Evolutionary conservation across 139 green algal species (phyloP).

Genomic region (Coccomyxa sp.): DNA sequence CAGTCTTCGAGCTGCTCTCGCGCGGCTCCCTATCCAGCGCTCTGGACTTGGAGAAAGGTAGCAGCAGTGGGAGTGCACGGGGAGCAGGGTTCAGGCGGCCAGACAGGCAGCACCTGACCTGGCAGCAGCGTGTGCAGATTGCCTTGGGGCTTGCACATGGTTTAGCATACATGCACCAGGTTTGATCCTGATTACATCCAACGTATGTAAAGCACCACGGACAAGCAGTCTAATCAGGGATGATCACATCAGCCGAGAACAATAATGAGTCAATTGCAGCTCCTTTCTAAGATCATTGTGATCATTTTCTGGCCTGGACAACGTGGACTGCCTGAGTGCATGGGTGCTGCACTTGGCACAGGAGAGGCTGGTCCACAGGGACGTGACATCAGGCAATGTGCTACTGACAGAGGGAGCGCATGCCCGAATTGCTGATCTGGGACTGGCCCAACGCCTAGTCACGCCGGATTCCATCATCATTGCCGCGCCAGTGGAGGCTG

Average conservation of each 20-base stretch:
- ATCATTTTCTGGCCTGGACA: too few species aligned
- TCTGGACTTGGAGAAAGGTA: slow-evolving; percentile 6
- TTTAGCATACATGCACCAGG: slow-evolving; percentile 45
- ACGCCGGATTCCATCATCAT: neutral
- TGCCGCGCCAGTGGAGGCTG: neutral
- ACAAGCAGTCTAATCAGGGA: too few species aligned
- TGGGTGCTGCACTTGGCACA: neutral
- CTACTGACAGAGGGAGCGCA: slow-evolving; percentile 31
- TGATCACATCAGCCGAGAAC: too few species aligned
- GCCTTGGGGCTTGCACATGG: slow-evolving; percentile 37
- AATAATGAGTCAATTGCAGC: too few species aligned
- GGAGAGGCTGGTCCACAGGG: slow-evolving; percentile 39
- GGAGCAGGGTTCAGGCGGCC: neutral
- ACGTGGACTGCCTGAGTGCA: too few species aligned
- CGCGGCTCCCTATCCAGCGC: slow-evolving; percentile 12
- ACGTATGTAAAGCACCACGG: too few species aligned
- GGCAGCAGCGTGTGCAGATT: slow-evolving; percentile 33
- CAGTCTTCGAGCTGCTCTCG: slow-evolving; percentile 30
- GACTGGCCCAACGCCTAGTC: slow-evolving; percentile 22
- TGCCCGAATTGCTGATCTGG: slow-evolving; percentile 51
- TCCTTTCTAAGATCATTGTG: too few species aligned
- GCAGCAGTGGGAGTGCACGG: neutral
- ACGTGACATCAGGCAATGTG: slow-evolving; percentile 59
- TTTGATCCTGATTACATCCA: neutral
- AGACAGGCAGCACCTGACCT: slow-evolving; percentile 21